These are phyloP conservation scores for Adansonia gregorii DNA, from an alignment of 441 rosid genomes.

Conservation along the genomic window DNA sequence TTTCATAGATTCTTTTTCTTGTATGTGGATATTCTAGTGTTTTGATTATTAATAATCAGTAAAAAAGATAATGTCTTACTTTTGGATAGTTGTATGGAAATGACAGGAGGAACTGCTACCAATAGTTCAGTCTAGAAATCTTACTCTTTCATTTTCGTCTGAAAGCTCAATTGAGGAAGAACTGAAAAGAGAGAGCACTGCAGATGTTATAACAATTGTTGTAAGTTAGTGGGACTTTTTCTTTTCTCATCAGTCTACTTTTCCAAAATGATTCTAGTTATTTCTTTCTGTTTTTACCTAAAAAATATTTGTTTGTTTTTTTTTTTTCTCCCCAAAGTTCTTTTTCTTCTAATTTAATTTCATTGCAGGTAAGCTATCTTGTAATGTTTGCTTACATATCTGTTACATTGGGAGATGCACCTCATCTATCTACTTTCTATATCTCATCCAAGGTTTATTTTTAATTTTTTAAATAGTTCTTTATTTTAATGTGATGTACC, in stretches of 20 bases:
- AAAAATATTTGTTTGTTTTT: slow-evolving; percentile 21
- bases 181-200: slow-evolving; percentile 78
- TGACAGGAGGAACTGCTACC: slow-evolving; percentile 66
- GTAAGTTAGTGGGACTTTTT: slow-evolving; percentile 40
- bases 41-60: not conserved
- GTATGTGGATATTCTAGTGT: slow-evolving; percentile 14
- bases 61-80: slow-evolving; percentile 7
- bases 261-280: slow-evolving; percentile 26
- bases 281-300: slow-evolving; percentile 20
- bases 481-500: not conserved
- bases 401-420: slow-evolving; percentile 68
- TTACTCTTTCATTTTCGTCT: slow-evolving; percentile 71
- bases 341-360: slow-evolving; percentile 12
- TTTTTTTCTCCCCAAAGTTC: not conserved
- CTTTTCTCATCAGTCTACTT: slow-evolving; percentile 22
- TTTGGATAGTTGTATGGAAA: slow-evolving; percentile 2
- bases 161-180: slow-evolving; percentile 88
- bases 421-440: slow-evolving; percentile 50
- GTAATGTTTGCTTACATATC: slow-evolving; percentile 78
- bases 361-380: slow-evolving; percentile 66
- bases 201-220: slow-evolving; percentile 66
- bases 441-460: slow-evolving; percentile 62
- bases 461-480: not conserved
- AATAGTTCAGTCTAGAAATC: slow-evolving; percentile 62
- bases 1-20: slow-evolving; percentile 7